phyloP scores from a whole-genome alignment of 2,329 filamentous ascomycete species.

The Aspergillus vadensis region DNA sequence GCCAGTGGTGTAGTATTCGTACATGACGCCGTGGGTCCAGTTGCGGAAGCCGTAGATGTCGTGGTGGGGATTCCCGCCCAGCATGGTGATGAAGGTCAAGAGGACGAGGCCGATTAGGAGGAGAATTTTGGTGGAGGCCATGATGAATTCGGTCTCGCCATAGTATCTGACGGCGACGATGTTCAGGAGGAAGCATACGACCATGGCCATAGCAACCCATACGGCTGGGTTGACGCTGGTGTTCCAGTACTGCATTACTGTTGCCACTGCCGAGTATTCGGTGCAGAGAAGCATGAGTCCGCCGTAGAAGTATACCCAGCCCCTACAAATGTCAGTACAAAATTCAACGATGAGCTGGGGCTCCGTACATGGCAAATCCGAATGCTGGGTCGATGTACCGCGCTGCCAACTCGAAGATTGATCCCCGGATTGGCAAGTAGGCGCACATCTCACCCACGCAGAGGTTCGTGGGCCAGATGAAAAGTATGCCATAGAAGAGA shows the following conservation, averaged over 20 bases:
- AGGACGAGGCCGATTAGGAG: constrained; percentile 68
- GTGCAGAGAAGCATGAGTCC: constrained; percentile 50
- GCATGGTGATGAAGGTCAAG: constrained; percentile 78
- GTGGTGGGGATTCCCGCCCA: constrained; percentile 73
- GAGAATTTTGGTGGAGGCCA: constrained; percentile 68
- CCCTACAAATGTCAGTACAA: constrained; percentile 19
- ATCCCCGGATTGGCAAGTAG: constrained; percentile 47
- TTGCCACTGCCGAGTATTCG: constrained; percentile 50
- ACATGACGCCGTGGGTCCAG: constrained; percentile 65
- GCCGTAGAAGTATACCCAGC: constrained; percentile 52
- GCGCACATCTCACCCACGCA: constrained; percentile 34
- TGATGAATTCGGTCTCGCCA: constrained; percentile 72
- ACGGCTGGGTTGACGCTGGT: constrained; percentile 45
- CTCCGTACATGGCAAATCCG: constrained; percentile 40
- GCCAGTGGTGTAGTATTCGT: constrained; percentile 64
- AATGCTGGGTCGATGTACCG: constrained; percentile 53
- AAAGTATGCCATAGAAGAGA: constrained; percentile 36
- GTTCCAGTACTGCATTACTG: constrained; percentile 51
- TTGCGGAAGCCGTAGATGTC: constrained; percentile 72
- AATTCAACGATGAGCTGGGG: too few relatives aligned
- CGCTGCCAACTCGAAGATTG: constrained; percentile 51
- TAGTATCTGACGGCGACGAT: constrained; percentile 70
- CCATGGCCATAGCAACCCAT: constrained; percentile 46
- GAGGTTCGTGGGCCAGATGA: constrained; percentile 36
- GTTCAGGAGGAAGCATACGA: constrained; percentile 60